These are phyloP conservation scores for Vitellaria paradoxa DNA, from an alignment of 179 eudicot species.

Conservation along the genomic window DNA sequence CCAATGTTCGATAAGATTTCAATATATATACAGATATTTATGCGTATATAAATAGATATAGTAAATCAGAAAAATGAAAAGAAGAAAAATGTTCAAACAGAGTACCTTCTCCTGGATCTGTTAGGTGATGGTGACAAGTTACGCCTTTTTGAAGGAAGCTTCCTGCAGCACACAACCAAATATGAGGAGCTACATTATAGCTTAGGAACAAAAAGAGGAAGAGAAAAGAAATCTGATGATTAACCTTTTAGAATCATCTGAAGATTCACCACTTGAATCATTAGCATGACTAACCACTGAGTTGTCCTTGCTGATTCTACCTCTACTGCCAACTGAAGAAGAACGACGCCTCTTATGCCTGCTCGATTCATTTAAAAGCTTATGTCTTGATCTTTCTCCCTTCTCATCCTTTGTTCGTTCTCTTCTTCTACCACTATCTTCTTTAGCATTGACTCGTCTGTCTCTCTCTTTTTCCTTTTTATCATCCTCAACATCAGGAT, in stretches of 20 bases:
- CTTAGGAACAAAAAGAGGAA: neutral
- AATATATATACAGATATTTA: neutral
- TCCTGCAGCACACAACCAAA: conserved; percentile 50
- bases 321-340: conserved; percentile 57
- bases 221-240: conserved; percentile 10
- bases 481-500: conserved; percentile 45
- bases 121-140: conserved; percentile 74
- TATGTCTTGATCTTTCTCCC: conserved; percentile 58
- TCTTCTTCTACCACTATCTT: conserved; percentile 52
- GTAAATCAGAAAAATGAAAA: conserved; percentile 5
- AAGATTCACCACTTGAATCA: conserved; percentile 60
- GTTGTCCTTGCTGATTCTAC: conserved; percentile 50
- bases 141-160: conserved; percentile 41
- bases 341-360: conserved; percentile 68
- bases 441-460: conserved; percentile 47
- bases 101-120: conserved; percentile 79
- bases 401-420: conserved; percentile 54
- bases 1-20: neutral
- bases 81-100: neutral
- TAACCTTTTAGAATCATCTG: conserved; percentile 78
- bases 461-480: conserved; percentile 51
- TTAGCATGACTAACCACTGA: conserved; percentile 38
- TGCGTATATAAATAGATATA: neutral
- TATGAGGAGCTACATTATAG: conserved; percentile 14
- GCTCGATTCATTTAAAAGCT: conserved; percentile 49